Evolutionary conservation across 108 stramenopile species (phyloP).

Genomic region (Skeletonema costatum): DNA sequence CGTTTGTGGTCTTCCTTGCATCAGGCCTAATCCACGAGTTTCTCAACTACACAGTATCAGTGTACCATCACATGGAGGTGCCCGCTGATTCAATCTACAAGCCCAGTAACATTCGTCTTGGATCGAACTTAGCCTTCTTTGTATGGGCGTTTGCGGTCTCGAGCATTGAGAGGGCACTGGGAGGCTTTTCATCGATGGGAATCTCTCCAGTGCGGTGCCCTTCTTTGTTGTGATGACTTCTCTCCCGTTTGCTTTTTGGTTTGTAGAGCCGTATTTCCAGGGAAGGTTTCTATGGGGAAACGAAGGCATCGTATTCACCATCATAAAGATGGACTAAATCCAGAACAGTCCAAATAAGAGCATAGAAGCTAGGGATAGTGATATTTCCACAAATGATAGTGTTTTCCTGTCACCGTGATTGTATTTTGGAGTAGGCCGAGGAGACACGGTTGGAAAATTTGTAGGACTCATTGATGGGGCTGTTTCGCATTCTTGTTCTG

Average conservation of each 20-base stretch:
- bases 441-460: slow-evolving; percentile 12
- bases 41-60: slow-evolving; percentile 31
- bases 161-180: slow-evolving; percentile 41
- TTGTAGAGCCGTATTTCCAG: slow-evolving; percentile 25
- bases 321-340: not conserved
- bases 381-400: not conserved
- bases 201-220: slow-evolving; percentile 50
- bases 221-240: slow-evolving; percentile 52
- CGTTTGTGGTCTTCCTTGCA: slow-evolving; percentile 58
- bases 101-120: slow-evolving; percentile 23
- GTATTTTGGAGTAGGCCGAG: slow-evolving; percentile 2
- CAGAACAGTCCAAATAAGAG: not conserved
- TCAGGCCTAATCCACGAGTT: slow-evolving; percentile 79
- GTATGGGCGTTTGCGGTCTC: slow-evolving; percentile 66
- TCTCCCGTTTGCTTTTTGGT: slow-evolving; percentile 65
- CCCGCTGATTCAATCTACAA: not conserved
- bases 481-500: slow-evolving; percentile 30
- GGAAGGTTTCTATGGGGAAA: too few relatives aligned
- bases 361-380: not conserved
- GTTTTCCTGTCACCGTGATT: not conserved
- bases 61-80: slow-evolving; percentile 18
- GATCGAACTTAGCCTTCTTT: slow-evolving; percentile 61
- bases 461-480: slow-evolving; percentile 18
- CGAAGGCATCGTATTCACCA: not conserved
- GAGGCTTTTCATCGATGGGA: not conserved